phyloP scores from a whole-genome alignment of 1,284 basidiomycete genomes.

The Cerrena zonata region DNA sequence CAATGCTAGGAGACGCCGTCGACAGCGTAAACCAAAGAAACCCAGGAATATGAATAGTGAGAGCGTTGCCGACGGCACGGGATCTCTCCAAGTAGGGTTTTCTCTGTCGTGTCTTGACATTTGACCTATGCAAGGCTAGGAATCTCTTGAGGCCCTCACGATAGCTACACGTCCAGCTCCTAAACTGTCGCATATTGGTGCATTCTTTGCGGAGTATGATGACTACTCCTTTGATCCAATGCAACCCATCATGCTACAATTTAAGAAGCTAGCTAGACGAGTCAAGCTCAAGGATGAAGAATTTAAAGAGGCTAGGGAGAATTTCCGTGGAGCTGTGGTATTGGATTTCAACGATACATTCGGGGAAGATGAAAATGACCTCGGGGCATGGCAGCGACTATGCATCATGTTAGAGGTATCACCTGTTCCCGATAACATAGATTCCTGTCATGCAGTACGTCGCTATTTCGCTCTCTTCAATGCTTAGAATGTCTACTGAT shows the following conservation, averaged over 20 bases:
- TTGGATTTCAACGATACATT: slow-evolving; percentile 34
- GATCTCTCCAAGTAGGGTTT: no score
- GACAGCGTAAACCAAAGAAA: no score
- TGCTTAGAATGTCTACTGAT: neutral
- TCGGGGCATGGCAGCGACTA: slow-evolving; percentile 29
- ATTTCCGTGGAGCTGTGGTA: slow-evolving; percentile 24
- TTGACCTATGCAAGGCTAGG: no score
- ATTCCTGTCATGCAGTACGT: slow-evolving; percentile 10
- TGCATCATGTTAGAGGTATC: slow-evolving; percentile 20
- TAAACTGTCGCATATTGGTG: neutral
- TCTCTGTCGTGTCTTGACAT: no score
- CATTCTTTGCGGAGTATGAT: slow-evolving; percentile 21
- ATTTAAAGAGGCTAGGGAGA: neutral
- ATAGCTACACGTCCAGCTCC: neutral
- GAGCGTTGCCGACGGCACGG: no score
- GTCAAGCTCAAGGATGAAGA: slow-evolving; percentile 10
- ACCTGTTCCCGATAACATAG: slow-evolving; percentile 12
- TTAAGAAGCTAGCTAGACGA: slow-evolving; percentile 16
- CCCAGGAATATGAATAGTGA: no score
- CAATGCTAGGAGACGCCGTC: no score
- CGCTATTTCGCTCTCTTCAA: neutral
- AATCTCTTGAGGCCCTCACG: no score
- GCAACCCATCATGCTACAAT: slow-evolving; percentile 19
- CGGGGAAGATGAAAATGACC: slow-evolving; percentile 28
- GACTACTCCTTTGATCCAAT: slow-evolving; percentile 19